Base-by-base conservation (phyloP, 805 yeast genomes). In the Lipomyces japonicus region DNA sequence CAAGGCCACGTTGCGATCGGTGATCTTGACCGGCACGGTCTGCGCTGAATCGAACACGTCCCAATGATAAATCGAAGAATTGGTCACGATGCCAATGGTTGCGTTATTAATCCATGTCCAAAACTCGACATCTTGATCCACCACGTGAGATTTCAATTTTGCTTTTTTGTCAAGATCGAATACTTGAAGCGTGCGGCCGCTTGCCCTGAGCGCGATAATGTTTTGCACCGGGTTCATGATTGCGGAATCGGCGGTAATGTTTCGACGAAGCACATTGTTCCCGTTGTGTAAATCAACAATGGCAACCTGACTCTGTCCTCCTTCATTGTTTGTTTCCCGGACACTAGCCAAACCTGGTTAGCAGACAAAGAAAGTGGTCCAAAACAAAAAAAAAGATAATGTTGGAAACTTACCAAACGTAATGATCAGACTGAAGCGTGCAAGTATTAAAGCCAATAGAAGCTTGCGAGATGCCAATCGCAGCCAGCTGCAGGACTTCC, bases 241-340 rank as follows among this genome's bases (percentile, higher is more conserved):
- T 44, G 97, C 97, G 56, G 89, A 86, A 71, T 93, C 99, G 39
- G 98, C 99, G 48, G 86, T 78, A 96, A 93, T 93, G 68, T 86
- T 85, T 71, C 93, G 91, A 65, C 95, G 82, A 21, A 86, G 84
- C 53, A 90, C 80, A 61, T 80, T 78, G 70, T 86, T 86, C 72
- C 81, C 81, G 65, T 86, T 81, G 58, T 79, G 76, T 64, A 93
- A 75, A 66, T 93, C 95, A 56, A 93, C 80, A 63, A 93, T 93
- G 39, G 96, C 96, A 46, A 95, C 97, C 64, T 68, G 72, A n/a
- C 93, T 77, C 70, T 88, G 90, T 54, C 91, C 75, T 41, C 61
- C 44, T 19, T 34, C 19, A 65, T 77, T 71, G 59, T 71, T 54
- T 19, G 64, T 61, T 58, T 72, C 76, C 43, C 76, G 74, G 37